Evolutionary conservation across 345 rosid genomes (phyloP).

Genomic region (Clausena lansium): DNA sequence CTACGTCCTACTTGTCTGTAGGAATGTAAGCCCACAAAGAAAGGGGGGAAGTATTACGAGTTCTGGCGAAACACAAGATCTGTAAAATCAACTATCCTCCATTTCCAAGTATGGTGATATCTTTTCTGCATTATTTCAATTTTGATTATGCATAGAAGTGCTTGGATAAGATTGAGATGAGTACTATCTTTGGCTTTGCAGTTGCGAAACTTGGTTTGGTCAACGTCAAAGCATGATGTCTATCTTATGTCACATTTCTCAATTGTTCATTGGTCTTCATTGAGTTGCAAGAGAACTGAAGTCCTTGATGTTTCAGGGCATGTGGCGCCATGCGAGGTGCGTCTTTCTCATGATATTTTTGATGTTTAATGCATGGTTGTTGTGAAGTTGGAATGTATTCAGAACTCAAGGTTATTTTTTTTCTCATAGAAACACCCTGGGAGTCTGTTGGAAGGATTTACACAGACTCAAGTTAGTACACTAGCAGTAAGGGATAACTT

Average conservation of each 20-base stretch:
- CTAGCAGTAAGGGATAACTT: slow-evolving; percentile 53
- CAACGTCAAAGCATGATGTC: slow-evolving; percentile 60
- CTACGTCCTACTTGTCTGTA: slow-evolving; percentile 5
- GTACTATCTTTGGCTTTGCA: slow-evolving; percentile 18
- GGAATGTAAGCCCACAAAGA: slow-evolving; percentile 45
- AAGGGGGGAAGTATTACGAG: slow-evolving; percentile 43
- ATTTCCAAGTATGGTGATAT: slow-evolving; percentile 44
- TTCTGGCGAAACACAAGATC: slow-evolving; percentile 57
- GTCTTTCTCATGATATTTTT: neutral
- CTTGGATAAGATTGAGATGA: neutral
- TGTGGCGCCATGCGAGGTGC: slow-evolving; percentile 53
- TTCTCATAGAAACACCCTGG: slow-evolving; percentile 52
- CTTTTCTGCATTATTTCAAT: slow-evolving; percentile 1
- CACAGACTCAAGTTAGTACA: slow-evolving; percentile 59
- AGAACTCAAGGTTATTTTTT: slow-evolving; percentile 1
- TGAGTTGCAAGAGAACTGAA: slow-evolving; percentile 46
- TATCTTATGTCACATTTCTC: slow-evolving; percentile 58
- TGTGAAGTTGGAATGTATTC: neutral
- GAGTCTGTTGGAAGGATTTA: slow-evolving; percentile 53
- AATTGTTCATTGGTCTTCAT: slow-evolving; percentile 56
- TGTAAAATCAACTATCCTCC: slow-evolving; percentile 61
- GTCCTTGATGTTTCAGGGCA: slow-evolving; percentile 60
- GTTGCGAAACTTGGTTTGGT: slow-evolving; percentile 64
- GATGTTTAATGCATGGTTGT: neutral
- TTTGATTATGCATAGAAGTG: neutral